phyloP scores from a whole-genome alignment of 768 basidiomycete species.

The Xanthoconium purpureum region DNA sequence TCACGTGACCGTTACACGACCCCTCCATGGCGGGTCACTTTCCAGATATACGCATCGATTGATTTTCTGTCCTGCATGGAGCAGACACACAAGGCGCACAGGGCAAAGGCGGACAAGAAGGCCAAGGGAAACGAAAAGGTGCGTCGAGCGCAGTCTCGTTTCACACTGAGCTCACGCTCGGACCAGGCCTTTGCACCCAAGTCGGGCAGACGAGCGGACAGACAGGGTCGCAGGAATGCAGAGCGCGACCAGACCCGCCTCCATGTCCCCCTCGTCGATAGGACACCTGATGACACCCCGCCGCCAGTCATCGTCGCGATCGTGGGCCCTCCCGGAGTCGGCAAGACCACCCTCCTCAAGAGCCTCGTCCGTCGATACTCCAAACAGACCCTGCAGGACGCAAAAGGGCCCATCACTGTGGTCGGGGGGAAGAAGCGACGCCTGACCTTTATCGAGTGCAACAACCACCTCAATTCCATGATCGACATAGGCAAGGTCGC shows the following conservation, averaged over 20 bases:
- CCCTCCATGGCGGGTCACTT: conserved; percentile 16
- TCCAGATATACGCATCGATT: conserved; percentile 6
- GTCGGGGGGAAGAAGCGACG: conserved; percentile 90
- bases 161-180: background rate
- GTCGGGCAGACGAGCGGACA: conserved; percentile 86
- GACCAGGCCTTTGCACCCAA: conserved; percentile 82
- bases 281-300: conserved; percentile 87
- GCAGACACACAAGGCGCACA: conserved; percentile 79
- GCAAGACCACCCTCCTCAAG: conserved; percentile 92
- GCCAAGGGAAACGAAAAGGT: conserved; percentile 85
- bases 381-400: conserved; percentile 87
- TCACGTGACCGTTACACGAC: conserved; percentile 27
- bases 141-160: background rate
- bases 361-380: conserved; percentile 89
- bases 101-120: conserved; percentile 75
- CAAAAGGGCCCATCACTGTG: conserved; percentile 91
- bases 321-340: conserved; percentile 95
- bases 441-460: conserved; percentile 96
- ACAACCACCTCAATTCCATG: conserved; percentile 97
- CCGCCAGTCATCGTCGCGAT: conserved; percentile 94
- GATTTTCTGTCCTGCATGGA: conserved; percentile 45
- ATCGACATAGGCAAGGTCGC: conserved; percentile 97
- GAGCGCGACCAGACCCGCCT: conserved; percentile 93
- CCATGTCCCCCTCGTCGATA: conserved; percentile 93
- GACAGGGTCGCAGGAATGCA: conserved; percentile 84